Evolutionary conservation across 805 yeast species (phyloP), one percentile per base, ranked within the genome.

Genomic region (Candida glaebosa): DNA sequence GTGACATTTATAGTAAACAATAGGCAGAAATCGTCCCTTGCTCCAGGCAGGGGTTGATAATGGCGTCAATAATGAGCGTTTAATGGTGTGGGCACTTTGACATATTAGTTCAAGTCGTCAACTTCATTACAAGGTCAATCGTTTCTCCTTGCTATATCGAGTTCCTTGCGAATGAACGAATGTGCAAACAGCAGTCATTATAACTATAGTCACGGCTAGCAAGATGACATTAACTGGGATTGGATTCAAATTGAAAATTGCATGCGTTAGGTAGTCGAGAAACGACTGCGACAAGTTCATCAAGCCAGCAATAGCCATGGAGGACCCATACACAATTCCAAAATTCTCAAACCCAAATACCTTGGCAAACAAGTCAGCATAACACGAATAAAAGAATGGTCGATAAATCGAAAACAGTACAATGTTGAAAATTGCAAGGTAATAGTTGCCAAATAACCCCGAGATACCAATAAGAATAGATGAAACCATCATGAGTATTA

Each of bases 311-410:
- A 73, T 60, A 34, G 79, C 71, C 60, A 76, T 75, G 24, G 76
- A 73, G 15, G 77, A 58, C n/a, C 82, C 82, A 50, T 78, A 78
- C 20, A 78, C 71, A 1, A 79, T 73, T 31, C 84, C 82, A 54
- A 78, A 75, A 8, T 82, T 76, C 51, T 77, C 81, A 48, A 75
- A 71, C 1, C 84, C 84, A 56, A 79, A 81, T 37, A 76, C 81
- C 56, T 81, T 81, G 19, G 84, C 81, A 52, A 82, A 77, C 52
- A 68, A 73, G 53, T 77, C 82, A 3, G 78, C 71, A 30, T 77
- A 62, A 2, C 79, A 65, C n/a, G 82, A 76, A 53, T 77, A 77
- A 58, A 75, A 77, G 49, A 77, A 75, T 28, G 82, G 82, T 55
- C 82, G 67, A 61, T 72, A 77, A 28, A 65, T 68, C 28, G 75